Evolutionary conservation across 2,329 filamentous ascomycete species (phyloP).

Genomic region (Ophioceras dolichostomum): DNA sequence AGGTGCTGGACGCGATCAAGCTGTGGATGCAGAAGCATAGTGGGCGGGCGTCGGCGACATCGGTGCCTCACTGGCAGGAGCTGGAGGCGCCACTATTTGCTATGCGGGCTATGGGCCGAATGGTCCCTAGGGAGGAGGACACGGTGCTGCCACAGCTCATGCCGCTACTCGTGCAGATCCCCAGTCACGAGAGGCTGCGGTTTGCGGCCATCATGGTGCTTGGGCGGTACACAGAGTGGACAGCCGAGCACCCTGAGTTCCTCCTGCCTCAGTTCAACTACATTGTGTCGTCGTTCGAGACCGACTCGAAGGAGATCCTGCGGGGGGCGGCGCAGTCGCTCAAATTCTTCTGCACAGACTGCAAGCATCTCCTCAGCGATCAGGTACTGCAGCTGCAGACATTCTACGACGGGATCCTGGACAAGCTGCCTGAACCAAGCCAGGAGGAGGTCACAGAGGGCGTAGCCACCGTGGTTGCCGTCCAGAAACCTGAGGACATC

Average conservation of each 20-base stretch:
- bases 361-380: slow-evolving; percentile 69
- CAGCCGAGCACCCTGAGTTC: slow-evolving; percentile 82
- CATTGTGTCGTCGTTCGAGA: slow-evolving; percentile 85
- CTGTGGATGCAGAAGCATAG: slow-evolving; percentile 79
- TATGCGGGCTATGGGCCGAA: slow-evolving; percentile 89
- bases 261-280: slow-evolving; percentile 89
- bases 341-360: slow-evolving; percentile 95
- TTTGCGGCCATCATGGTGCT: slow-evolving; percentile 98
- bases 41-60: slow-evolving; percentile 55
- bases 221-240: slow-evolving; percentile 96
- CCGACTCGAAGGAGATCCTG: slow-evolving; percentile 80
- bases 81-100: slow-evolving; percentile 91
- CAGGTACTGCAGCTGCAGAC: slow-evolving; percentile 79
- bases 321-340: slow-evolving; percentile 87
- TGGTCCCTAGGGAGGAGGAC: slow-evolving; percentile 83
- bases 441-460: slow-evolving; percentile 96
- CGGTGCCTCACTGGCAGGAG: slow-evolving; percentile 91
- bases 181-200: slow-evolving; percentile 91
- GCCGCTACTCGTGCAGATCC: slow-evolving; percentile 85
- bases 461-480: slow-evolving; percentile 81
- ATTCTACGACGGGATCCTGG: slow-evolving; percentile 84
- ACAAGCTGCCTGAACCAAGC: slow-evolving; percentile 72
- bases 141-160: slow-evolving; percentile 85
- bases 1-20: slow-evolving; percentile 78
- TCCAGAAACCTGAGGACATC: slow-evolving; percentile 67